phyloP scores from a whole-genome alignment of 2,329 filamentous ascomycete species.

The Fragosphaeria purpurea region DNA sequence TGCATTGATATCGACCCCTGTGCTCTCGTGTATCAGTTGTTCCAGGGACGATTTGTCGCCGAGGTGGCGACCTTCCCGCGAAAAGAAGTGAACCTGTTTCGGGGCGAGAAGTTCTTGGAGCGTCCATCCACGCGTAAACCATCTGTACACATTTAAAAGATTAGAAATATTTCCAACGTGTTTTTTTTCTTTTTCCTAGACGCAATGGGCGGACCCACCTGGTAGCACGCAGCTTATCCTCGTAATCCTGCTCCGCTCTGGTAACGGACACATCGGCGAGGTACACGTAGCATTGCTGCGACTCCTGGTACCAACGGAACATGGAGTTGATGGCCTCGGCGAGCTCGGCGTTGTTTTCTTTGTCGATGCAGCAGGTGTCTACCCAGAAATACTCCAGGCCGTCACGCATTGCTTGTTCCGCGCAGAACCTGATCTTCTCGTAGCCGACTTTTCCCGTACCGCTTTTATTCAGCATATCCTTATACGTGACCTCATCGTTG shows the following conservation, averaged over 20 bases:
- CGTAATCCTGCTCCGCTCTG: neutral
- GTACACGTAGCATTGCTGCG: constrained; percentile 2
- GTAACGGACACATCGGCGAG: neutral
- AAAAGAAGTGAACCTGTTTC: neutral
- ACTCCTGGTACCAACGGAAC: constrained; percentile 2
- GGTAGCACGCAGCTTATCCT: too few relatives aligned
- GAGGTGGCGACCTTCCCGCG: neutral
- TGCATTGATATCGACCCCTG: neutral
- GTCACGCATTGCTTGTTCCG: neutral
- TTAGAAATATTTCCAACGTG: neutral
- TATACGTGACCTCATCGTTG: constrained; percentile 11
- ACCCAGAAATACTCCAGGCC: constrained; percentile 1
- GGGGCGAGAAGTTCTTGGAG: constrained; percentile 7
- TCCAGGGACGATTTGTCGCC: neutral
- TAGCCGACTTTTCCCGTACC: neutral
- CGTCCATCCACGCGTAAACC: constrained; percentile 6
- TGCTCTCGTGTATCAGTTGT: neutral
- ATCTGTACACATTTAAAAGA: neutral
- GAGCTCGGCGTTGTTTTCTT: constrained; percentile 1
- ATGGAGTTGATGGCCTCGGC: neutral
- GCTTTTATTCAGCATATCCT: constrained; percentile 1
- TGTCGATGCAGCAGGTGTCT: constrained; percentile 4
- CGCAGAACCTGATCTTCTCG: neutral
- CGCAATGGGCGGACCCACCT: too few relatives aligned
- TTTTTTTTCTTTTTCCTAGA: neutral